Base-by-base conservation (phyloP, 768 basidiomycete genomes). In the Mycena latifolia region DNA sequence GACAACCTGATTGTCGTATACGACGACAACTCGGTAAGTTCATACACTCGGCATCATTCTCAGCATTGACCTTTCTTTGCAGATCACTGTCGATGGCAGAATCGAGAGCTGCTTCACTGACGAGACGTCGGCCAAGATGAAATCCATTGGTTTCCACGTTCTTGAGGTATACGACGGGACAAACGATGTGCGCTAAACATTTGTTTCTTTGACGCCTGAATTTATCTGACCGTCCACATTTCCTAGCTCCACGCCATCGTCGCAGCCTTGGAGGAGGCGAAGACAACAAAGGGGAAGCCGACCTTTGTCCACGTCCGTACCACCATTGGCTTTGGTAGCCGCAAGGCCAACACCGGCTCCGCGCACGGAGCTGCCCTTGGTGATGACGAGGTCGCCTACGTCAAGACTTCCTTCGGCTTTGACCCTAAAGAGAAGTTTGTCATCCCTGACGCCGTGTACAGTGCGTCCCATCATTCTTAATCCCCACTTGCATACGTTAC, bases 81-180 rank as follows among this genome's bases (percentile, higher is more conserved):
- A 61, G 53, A 50, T 68, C n/a, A 68, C 66, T 52, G 66, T 68
- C 27, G 66, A 68, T 25, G 66, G 66, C 46, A 47, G 47, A 11
- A 68, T 68, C 31, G 66, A 29, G 28, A 58, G 22, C 24, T 58
- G 55, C 45, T 64, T 68, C 47, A 68, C 66, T 3, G 62, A 68
- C 20, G 66, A 57, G 35, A 58, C 62, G 15, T 58, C 54, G 20
- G 47, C 43, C 22, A 57, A 59, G 31, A 43, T 68, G 29, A 24
- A 39, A 31, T 63, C 66, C 29, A 52, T 55, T 37, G 61, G 61
- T 15, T 67, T 63, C 54, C 43, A 67, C 28, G 55, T 67, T 25
- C 47, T 67, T 29, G 50, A 62, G 5, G 60, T 66, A 5, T 33
- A 62, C 17, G 60, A 61, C 31, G 60, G 60, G 29, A 31, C 60